These are phyloP conservation scores for Xerocomellus chrysenteron DNA, from an alignment of 768 basidiomycete genomes.

Conservation along the genomic window DNA sequence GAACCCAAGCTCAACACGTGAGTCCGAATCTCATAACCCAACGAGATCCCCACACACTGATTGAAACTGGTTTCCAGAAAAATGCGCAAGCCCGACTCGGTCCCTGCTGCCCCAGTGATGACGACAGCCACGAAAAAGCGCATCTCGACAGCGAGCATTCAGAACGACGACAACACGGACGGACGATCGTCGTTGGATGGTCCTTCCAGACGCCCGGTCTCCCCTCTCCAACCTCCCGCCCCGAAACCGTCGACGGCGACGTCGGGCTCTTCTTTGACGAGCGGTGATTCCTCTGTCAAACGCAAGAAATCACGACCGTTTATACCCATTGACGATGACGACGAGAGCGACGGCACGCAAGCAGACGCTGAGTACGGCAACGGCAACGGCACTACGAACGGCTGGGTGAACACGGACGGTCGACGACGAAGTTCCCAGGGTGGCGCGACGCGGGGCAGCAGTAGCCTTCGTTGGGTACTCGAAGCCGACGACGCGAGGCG, in stretches of 20 bases:
- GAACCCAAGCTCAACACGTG: slow-evolving; percentile 90
- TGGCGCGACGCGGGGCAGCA: slow-evolving; percentile 16
- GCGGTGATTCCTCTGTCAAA: slow-evolving; percentile 33
- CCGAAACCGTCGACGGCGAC: slow-evolving; percentile 37
- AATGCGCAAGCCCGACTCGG: slow-evolving; percentile 83
- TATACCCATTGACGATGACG: slow-evolving; percentile 45
- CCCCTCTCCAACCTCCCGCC: slow-evolving; percentile 31
- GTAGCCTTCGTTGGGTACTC: slow-evolving; percentile 32
- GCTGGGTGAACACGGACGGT: slow-evolving; percentile 59
- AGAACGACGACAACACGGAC: slow-evolving; percentile 40
- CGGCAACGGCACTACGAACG: slow-evolving; percentile 33
- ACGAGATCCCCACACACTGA: slow-evolving; percentile 6
- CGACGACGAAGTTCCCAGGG: slow-evolving; percentile 45
- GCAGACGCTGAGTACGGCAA: slow-evolving; percentile 66
- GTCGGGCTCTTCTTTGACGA: slow-evolving; percentile 33
- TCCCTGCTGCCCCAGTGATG: slow-evolving; percentile 36
- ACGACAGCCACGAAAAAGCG: slow-evolving; percentile 43
- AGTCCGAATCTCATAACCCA: slow-evolving; percentile 27
- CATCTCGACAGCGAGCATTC: slow-evolving; percentile 31
- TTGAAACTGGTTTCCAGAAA: slow-evolving; percentile 48
- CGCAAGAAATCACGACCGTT: slow-evolving; percentile 56
- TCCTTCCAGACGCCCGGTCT: slow-evolving; percentile 34
- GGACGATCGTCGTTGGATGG: slow-evolving; percentile 41
- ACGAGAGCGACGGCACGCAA: slow-evolving; percentile 67
- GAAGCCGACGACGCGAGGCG: slow-evolving; percentile 55